Evolutionary conservation across 2,329 filamentous ascomycete genomes (phyloP).

Genomic region (Neopestalotiopsis rosae): DNA sequence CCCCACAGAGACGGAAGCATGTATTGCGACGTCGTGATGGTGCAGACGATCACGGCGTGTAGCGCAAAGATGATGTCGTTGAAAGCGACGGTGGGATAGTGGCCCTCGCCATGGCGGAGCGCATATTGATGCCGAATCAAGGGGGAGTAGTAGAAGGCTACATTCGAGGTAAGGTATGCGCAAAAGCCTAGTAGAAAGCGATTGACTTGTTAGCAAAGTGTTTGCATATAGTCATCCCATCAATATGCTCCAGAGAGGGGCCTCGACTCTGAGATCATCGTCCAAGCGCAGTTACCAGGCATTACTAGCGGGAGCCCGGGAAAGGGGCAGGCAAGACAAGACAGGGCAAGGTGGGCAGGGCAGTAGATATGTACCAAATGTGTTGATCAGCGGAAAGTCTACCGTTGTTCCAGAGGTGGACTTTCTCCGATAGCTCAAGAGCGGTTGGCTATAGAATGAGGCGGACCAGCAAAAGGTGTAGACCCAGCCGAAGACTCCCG

Average conservation of each 20-base stretch:
- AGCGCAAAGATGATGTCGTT: slow-evolving; percentile 91
- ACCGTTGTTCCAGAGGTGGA: slow-evolving; percentile 85
- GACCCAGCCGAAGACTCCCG: slow-evolving; percentile 73
- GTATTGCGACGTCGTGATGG: slow-evolving; percentile 76
- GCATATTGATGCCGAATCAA: slow-evolving; percentile 84
- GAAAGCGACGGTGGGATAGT: slow-evolving; percentile 80
- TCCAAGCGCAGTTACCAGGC: not conserved
- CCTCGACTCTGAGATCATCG: too few species aligned
- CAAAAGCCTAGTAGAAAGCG: slow-evolving; percentile 60
- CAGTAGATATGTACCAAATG: slow-evolving; percentile 50
- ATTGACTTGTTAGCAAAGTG: slow-evolving; percentile 6
- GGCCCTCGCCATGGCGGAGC: slow-evolving; percentile 63
- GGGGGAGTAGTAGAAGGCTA: slow-evolving; percentile 78
- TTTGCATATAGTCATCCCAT: too few species aligned
- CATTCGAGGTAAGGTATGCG: slow-evolving; percentile 77
- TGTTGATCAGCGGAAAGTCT: slow-evolving; percentile 83
- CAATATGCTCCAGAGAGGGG: not conserved
- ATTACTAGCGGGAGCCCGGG: not conserved
- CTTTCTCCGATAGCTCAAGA: slow-evolving; percentile 77
- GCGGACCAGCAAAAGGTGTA: slow-evolving; percentile 81
- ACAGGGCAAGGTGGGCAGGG: not conserved
- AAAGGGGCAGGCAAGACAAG: not conserved
- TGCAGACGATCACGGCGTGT: slow-evolving; percentile 77
- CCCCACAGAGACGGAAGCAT: slow-evolving; percentile 77
- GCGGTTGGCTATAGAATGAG: slow-evolving; percentile 90